Base-by-base conservation (phyloP, 768 basidiomycete genomes). In the Lanmaoa pseudosensibilis region DNA sequence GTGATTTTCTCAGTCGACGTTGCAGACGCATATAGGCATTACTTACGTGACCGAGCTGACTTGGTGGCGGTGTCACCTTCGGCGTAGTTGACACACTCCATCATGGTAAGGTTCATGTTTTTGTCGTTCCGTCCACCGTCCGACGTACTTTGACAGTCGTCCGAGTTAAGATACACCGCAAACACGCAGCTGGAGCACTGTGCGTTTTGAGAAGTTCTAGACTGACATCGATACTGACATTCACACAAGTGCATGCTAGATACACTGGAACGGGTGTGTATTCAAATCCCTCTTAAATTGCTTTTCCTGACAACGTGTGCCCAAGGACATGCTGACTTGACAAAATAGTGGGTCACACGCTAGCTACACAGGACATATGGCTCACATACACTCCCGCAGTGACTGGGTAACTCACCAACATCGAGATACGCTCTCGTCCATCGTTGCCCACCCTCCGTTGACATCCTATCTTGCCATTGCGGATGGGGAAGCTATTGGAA, bases 321-420 rank as follows among this genome's bases (percentile, higher is more conserved):
- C 46, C 32, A 55, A 94, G 94, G 96, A 30, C 95, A 99, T 74
- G 94, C 95, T 36, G 96, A 99, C 73, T 76, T 95, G 70, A 92
- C 93, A 7, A 98, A 98, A 79, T 94, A 88, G 96, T 97, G 65
- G 59, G 92, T 77, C 38, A 25, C 23, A 18, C 15, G 11, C 39
- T 50, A n/a, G n/a, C 25, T 41, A 19, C 34, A 1, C 12, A 27
- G 39, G 32, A 59, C 45, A 34, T 33, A 40, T 40, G 46, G 48
- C 46, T 54, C 12, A 62, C 62, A 60, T 66, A 62, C 19, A 38
- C 33, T 50, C 5, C 3, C 67, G 9, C 32, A 98, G 96, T 74
- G 96, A 98, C 69, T 98, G 96, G 96, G 74, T 96, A 45, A 97
- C 94, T 8, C 93, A 98, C 74, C 96, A 98, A 68, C 95, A 98